Conservation (phyloP, 306 rosid genomes). For the Acacia acuminata region DNA sequence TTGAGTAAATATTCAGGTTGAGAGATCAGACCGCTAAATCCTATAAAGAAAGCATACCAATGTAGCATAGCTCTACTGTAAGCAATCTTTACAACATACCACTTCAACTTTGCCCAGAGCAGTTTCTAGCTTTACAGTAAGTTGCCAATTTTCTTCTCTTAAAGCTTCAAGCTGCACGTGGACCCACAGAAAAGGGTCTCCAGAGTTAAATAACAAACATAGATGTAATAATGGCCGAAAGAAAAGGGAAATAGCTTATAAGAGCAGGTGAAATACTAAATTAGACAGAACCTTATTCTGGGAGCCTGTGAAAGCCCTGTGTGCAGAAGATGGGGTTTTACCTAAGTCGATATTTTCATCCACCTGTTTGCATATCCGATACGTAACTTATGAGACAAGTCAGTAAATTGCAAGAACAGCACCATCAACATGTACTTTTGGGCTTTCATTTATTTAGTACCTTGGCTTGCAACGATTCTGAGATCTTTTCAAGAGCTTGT, state of each 20-base stretch:
- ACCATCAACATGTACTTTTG: neutral
- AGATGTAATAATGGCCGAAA: neutral
- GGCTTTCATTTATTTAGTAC: conserved; percentile 31
- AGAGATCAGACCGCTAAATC: conserved; percentile 7
- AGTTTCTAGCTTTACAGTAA: conserved; percentile 49
- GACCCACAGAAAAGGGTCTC: neutral
- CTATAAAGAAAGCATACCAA: neutral
- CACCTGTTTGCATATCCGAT: conserved; percentile 39
- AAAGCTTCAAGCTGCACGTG: conserved; percentile 59
- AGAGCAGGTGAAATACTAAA: neutral
- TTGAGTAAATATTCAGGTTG: neutral
- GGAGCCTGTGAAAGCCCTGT: conserved; percentile 50
- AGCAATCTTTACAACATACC: conserved; percentile 49
- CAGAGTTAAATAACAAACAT: neutral
- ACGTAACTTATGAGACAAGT: neutral
- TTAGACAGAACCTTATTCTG: conserved; percentile 57
- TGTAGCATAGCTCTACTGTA: neutral
- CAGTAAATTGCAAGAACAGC: neutral
- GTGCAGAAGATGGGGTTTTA: conserved; percentile 38
- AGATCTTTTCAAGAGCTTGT: conserved; percentile 37
- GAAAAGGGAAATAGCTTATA: neutral
- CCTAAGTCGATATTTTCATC: conserved; percentile 15
- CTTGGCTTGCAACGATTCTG: conserved; percentile 45
- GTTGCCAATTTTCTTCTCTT: conserved; percentile 47
- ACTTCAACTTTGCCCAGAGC: conserved; percentile 65